phyloP scores from a whole-genome alignment of 176 grass and related monocot species.

The Aegilops bicornis region DNA sequence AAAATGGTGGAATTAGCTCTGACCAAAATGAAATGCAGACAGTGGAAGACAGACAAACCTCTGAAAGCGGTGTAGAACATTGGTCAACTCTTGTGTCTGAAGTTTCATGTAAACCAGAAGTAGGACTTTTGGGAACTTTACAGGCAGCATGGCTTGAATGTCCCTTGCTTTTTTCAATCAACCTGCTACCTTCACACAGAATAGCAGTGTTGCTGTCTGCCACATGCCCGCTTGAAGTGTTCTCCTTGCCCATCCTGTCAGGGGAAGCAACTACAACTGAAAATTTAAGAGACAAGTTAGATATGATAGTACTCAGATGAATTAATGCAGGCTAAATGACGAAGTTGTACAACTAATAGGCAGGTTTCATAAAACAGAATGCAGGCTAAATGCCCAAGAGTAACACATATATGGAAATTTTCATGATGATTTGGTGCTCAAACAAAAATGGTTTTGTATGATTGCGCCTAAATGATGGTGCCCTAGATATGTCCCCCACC shows the following conservation, averaged over 20 bases:
- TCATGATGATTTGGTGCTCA: not conserved
- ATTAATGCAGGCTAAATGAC: not conserved
- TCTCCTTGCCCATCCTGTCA: conserved; percentile 24
- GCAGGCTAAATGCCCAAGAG: not conserved
- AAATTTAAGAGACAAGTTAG: conserved; percentile 1
- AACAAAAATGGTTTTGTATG: not conserved
- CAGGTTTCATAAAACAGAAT: not conserved
- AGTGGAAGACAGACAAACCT: conserved; percentile 29
- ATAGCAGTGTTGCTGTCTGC: not conserved
- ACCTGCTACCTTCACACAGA: not conserved
- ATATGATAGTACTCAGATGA: not conserved
- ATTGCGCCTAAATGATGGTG: not conserved
- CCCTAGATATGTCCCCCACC: not conserved
- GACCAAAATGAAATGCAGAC: not conserved
- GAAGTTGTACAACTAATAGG: conserved; percentile 1
- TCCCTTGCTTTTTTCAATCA: not conserved
- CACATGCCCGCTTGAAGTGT: conserved; percentile 3
- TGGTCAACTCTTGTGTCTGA: not conserved
- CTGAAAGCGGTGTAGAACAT: not conserved
- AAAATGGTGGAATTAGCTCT: not conserved
- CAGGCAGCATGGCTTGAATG: not conserved
- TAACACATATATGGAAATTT: not conserved
- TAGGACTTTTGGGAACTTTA: not conserved
- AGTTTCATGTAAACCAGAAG: conserved; percentile 10
- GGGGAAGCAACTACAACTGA: conserved; percentile 8